Evolutionary conservation across 495 filamentous ascomycete species (phyloP).

Genomic region (Endocarpon pusillum): DNA sequence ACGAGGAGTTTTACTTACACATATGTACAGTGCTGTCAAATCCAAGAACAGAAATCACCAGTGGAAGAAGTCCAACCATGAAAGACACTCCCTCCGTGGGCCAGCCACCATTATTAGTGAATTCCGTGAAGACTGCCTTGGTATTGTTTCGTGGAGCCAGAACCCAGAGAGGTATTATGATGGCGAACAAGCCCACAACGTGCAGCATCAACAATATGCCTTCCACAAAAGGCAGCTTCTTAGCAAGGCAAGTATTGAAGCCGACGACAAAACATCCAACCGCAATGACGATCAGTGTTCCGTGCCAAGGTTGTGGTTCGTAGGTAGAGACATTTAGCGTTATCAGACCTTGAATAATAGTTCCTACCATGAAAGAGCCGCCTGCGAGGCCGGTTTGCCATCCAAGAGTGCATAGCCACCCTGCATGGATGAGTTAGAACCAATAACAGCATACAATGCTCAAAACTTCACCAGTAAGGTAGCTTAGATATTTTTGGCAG

Average conservation of each 20-base stretch:
- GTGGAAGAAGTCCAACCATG: constrained; percentile 36
- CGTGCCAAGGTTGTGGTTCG: constrained; percentile 37
- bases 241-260: constrained; percentile 38
- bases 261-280: constrained; percentile 29
- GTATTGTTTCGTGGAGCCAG: constrained; percentile 29
- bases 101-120: constrained; percentile 41
- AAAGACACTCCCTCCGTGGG: constrained; percentile 31
- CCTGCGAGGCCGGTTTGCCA: constrained; percentile 42
- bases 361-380: constrained; percentile 35
- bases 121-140: constrained; percentile 33
- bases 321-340: constrained; percentile 31
- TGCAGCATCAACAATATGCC: constrained; percentile 42
- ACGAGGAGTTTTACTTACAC: constrained; percentile 20
- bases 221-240: constrained; percentile 38
- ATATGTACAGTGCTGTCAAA: constrained; percentile 41
- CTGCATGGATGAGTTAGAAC: constrained; percentile 15
- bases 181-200: constrained; percentile 42
- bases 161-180: constrained; percentile 41
- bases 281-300: constrained; percentile 38
- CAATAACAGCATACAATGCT: too few species aligned
- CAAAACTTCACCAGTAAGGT: constrained; percentile 31
- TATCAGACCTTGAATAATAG: constrained; percentile 41
- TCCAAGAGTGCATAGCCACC: constrained; percentile 42
- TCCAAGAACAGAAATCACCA: constrained; percentile 34
- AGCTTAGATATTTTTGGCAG: constrained; percentile 41